These are phyloP conservation scores for Peniophora sp. DNA, from an alignment of 1,284 basidiomycete species.

Conservation along the genomic window DNA sequence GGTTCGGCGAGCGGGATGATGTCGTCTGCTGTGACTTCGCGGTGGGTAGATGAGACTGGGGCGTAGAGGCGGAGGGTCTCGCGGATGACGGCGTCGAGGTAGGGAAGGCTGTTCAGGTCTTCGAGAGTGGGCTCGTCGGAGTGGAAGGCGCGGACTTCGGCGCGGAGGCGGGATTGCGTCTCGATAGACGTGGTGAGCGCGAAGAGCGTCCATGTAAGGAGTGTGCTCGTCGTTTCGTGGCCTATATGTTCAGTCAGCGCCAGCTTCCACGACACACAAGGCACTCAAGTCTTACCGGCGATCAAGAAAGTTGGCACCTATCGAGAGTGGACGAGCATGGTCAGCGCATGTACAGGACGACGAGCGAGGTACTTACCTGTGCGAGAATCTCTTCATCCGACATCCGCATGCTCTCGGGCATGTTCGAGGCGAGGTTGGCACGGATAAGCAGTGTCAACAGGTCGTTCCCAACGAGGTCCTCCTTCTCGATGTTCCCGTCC, in stretches of 20 bases:
- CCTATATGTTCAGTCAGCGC: conserved; percentile 27
- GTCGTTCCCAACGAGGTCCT: conserved; percentile 28
- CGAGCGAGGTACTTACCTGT: too few species aligned
- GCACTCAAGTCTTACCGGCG: conserved; percentile 22
- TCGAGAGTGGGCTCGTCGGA: conserved; percentile 40
- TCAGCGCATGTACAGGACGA: conserved; percentile 24
- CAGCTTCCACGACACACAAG: too few species aligned
- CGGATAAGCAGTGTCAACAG: conserved; percentile 48
- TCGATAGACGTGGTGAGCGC: conserved; percentile 47
- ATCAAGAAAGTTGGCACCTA: conserved; percentile 53
- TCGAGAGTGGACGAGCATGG: not conserved
- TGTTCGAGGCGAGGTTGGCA: conserved; percentile 55
- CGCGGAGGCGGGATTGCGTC: conserved; percentile 60
- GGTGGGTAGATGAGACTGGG: conserved; percentile 48
- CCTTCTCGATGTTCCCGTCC: conserved; percentile 18
- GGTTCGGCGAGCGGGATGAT: conserved; percentile 41
- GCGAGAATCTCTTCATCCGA: conserved; percentile 68
- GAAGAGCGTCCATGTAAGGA: conserved; percentile 54
- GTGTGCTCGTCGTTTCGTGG: conserved; percentile 60
- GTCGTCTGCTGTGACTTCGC: conserved; percentile 46
- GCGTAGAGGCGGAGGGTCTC: conserved; percentile 63
- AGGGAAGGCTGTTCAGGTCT: conserved; percentile 46
- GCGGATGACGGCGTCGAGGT: conserved; percentile 62
- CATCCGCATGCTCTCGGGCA: conserved; percentile 52
- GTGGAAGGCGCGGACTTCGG: conserved; percentile 47